These are phyloP conservation scores for Fusarium nygamai DNA, from an alignment of 2,329 filamentous ascomycete species.

Conservation along the genomic window DNA sequence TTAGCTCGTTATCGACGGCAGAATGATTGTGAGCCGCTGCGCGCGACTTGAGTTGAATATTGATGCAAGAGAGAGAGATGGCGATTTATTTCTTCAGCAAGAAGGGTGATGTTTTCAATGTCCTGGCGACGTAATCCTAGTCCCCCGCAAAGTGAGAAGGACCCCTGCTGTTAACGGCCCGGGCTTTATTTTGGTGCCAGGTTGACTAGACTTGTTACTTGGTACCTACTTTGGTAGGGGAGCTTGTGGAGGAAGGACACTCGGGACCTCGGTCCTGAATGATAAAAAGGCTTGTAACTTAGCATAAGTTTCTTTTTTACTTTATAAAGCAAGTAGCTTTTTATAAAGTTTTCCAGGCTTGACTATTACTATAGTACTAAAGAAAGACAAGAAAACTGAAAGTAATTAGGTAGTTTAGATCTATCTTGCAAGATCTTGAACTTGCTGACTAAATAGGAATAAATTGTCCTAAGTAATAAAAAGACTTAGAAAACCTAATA, in stretches of 20 bases:
- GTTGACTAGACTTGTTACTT: not conserved
- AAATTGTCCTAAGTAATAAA: not conserved
- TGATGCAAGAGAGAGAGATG: not conserved
- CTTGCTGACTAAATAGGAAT: too few relatives aligned
- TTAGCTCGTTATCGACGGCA: not conserved
- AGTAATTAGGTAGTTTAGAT: not conserved
- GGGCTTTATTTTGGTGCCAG: not conserved
- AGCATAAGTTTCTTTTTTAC: not conserved
- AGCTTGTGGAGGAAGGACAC: not conserved
- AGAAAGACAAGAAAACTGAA: not conserved
- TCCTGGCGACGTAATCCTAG: constrained; percentile 14
- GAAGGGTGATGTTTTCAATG: not conserved
- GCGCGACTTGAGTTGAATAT: not conserved
- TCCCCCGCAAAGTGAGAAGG: constrained; percentile 30
- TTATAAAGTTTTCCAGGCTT: not conserved
- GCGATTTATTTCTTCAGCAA: not conserved
- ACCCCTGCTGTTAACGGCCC: constrained; percentile 19
- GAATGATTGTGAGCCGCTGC: not conserved
- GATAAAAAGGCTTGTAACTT: not conserved
- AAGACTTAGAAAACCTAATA: not conserved
- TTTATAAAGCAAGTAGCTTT: not conserved
- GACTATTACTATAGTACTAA: not conserved
- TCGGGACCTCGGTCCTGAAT: not conserved
- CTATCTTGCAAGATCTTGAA: too few relatives aligned
- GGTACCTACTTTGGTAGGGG: too few relatives aligned